phyloP scores from a whole-genome alignment of 495 filamentous ascomycete genomes.

The Lentithecium fluviatile region DNA sequence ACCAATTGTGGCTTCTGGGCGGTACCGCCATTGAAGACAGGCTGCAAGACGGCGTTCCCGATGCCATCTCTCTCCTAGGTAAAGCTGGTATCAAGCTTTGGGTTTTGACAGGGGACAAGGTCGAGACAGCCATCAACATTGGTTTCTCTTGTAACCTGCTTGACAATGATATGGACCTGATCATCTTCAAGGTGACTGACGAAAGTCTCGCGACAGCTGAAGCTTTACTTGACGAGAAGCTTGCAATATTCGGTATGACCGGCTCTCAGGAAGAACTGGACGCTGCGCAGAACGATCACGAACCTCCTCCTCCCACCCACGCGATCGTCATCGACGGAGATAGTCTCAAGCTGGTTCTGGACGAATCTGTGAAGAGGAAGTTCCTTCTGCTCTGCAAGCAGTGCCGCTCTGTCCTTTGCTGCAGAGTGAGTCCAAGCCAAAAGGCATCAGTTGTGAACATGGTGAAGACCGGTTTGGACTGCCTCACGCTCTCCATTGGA shows the following conservation, averaged over 20 bases:
- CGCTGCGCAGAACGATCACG: slow-evolving; percentile 74
- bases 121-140: slow-evolving; percentile 99
- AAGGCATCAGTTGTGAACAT: slow-evolving; percentile 97
- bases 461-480: slow-evolving; percentile 90
- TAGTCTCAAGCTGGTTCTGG: slow-evolving; percentile 83
- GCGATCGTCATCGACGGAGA: slow-evolving; percentile 98
- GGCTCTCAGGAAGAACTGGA: slow-evolving; percentile 86
- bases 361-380: slow-evolving; percentile 78
- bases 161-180: slow-evolving; percentile 95
- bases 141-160: slow-evolving; percentile 98
- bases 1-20: slow-evolving; percentile 82
- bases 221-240: slow-evolving; percentile 67
- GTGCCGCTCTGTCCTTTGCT: slow-evolving; percentile 95
- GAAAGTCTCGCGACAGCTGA: slow-evolving; percentile 64
- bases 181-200: slow-evolving; percentile 83
- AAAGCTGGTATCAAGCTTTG: slow-evolving; percentile 98
- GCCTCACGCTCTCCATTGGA: slow-evolving; percentile 95
- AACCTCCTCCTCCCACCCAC: slow-evolving; percentile 81
- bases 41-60: slow-evolving; percentile 94
- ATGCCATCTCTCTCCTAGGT: slow-evolving; percentile 89
- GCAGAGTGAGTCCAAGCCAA: slow-evolving; percentile 93
- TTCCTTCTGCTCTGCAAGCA: slow-evolving; percentile 96
- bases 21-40: slow-evolving; percentile 98
- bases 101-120: slow-evolving; percentile 98
- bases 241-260: slow-evolving; percentile 72